Percentiles rank a stretch among this genome's conserved stretches.
Evolutionary conservation across 176 grass and related monocot genomes (phyloP).

Genomic region (Rhynchospora breviuscula): DNA sequence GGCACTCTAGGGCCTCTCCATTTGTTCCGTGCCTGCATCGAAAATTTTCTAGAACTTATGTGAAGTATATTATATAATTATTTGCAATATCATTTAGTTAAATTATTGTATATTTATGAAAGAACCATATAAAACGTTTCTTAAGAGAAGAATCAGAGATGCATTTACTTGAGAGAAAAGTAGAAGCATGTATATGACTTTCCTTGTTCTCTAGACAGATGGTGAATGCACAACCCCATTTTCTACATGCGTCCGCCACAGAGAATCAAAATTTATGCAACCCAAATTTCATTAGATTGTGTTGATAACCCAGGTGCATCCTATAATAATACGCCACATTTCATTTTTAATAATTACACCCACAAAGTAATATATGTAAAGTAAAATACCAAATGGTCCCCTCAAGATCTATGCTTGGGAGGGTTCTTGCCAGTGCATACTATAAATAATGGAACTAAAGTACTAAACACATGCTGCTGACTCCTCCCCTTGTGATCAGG

Average conservation of each 20-base stretch:
- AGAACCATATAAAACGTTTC: no score
- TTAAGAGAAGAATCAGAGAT: no score
- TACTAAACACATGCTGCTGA: constrained; percentile 24
- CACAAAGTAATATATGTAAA: not conserved
- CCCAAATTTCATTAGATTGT: not conserved
- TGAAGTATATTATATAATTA: no score
- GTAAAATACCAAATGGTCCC: not conserved
- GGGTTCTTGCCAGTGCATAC: not conserved
- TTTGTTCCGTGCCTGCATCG: no score
- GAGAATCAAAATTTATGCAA: not conserved
- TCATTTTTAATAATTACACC: not conserved
- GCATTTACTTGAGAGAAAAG: no score
- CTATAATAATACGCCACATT: not conserved
- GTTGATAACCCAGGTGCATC: not conserved
- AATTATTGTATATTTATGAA: no score
- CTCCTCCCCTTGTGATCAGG: constrained; percentile 30
- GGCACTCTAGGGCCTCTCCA: no score
- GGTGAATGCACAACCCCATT: not conserved
- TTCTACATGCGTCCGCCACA: not conserved
- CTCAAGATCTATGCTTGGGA: not conserved
- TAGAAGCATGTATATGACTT: no score
- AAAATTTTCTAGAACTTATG: no score
- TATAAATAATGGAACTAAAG: not conserved
- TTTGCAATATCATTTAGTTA: no score
- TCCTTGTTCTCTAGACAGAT: no score